phyloP scores from a whole-genome alignment of 352 stramenopile species.

The Globisporangium perplexum region DNA sequence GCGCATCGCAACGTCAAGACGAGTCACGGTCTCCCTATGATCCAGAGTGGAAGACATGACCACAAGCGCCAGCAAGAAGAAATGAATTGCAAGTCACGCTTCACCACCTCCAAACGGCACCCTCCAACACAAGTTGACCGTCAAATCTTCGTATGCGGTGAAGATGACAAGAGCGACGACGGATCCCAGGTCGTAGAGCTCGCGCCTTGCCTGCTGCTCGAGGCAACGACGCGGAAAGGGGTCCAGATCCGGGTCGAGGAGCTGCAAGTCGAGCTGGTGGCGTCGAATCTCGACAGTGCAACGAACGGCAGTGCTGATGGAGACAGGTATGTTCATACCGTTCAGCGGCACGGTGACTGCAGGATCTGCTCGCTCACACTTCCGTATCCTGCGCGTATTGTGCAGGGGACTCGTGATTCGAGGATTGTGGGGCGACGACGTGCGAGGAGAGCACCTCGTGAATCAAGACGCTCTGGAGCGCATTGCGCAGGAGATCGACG shows the following conservation, averaged over 20 bases:
- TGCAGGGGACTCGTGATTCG: slow-evolving; percentile 47
- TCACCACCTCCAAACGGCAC: no score
- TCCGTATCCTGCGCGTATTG: not conserved
- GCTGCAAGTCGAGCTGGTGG: slow-evolving; percentile 48
- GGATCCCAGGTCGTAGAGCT: slow-evolving; percentile 23
- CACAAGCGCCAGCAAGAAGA: not conserved
- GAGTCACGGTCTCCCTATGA: slow-evolving; percentile 10
- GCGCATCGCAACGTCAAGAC: slow-evolving; percentile 9
- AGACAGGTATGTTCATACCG: slow-evolving; percentile 30
- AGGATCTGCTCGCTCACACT: not conserved
- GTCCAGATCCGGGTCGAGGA: slow-evolving; percentile 56
- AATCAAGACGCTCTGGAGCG: slow-evolving; percentile 26
- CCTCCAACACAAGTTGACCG: not conserved
- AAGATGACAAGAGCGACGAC: slow-evolving; percentile 6
- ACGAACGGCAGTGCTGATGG: slow-evolving; percentile 16
- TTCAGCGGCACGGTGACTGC: not conserved
- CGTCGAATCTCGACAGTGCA: not conserved
- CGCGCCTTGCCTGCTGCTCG: slow-evolving; percentile 38
- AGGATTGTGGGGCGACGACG: slow-evolving; percentile 33
- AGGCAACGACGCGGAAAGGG: slow-evolving; percentile 58
- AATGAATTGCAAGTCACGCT: no score
- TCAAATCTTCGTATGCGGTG: slow-evolving; percentile 2
- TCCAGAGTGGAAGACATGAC: slow-evolving; percentile 6
- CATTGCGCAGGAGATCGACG: slow-evolving; percentile 54
- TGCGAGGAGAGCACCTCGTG: slow-evolving; percentile 29